Conservation (phyloP, 225 moss, liverwort and hornwort species). For the Marchantia paleacea region DNA sequence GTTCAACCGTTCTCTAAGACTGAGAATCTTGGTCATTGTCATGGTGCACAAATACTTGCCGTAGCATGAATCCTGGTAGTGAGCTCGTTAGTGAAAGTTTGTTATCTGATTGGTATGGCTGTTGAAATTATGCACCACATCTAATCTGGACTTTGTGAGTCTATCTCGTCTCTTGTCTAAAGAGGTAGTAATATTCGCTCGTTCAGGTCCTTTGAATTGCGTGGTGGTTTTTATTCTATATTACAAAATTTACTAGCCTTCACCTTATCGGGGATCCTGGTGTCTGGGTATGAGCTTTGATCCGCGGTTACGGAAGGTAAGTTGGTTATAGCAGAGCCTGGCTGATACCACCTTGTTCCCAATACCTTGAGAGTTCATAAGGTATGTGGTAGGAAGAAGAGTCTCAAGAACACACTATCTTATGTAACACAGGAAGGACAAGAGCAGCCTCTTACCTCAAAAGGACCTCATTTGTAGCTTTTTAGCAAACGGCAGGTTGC, state of each 20-base stretch:
- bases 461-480: not conserved
- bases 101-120: not conserved
- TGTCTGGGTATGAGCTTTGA: not conserved
- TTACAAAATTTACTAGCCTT: too few species aligned
- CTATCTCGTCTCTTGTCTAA: not conserved
- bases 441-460: not conserved
- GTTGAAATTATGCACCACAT: not conserved
- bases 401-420: not conserved
- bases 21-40: not conserved
- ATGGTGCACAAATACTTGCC: not conserved
- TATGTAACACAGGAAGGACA: not conserved
- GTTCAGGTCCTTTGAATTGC: not conserved
- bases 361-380: not conserved
- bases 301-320: not conserved
- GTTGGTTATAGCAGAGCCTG: not conserved
- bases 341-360: not conserved
- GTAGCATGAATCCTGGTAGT: not conserved
- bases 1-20: not conserved
- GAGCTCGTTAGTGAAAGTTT: not conserved
- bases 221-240: too few species aligned
- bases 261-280: not conserved
- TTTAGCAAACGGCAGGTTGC: not conserved
- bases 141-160: not conserved
- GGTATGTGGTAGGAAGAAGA: not conserved
- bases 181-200: not conserved